phyloP scores from a whole-genome alignment of 768 basidiomycete species.

The Trametopsis cervina region DNA sequence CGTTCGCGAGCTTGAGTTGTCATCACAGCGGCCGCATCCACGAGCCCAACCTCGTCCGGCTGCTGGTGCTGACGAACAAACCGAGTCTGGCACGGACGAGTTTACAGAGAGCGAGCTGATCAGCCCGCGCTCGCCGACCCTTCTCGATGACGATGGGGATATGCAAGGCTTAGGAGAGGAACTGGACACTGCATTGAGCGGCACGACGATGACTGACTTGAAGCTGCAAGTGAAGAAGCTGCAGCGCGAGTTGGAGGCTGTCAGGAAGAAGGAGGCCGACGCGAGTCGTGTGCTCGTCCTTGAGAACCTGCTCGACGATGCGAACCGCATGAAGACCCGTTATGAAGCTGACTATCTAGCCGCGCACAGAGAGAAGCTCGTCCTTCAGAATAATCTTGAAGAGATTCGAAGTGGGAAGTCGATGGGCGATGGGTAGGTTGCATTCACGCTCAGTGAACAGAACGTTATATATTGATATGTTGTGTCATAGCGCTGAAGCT shows the following conservation, averaged over 20 bases:
- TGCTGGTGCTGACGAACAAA: slow-evolving; percentile 3
- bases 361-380: slow-evolving; percentile 76
- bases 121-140: slow-evolving; percentile 6
- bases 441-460: neutral
- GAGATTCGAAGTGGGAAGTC: slow-evolving; percentile 86
- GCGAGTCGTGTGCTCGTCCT: slow-evolving; percentile 74
- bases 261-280: slow-evolving; percentile 70
- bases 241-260: slow-evolving; percentile 70
- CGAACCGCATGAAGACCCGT: slow-evolving; percentile 81
- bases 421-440: slow-evolving; percentile 67
- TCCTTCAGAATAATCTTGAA: slow-evolving; percentile 76
- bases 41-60: slow-evolving; percentile 13
- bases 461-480: no score
- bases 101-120: slow-evolving; percentile 24
- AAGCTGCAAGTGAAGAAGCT: slow-evolving; percentile 83
- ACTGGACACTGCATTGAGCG: slow-evolving; percentile 78
- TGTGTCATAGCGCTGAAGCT: slow-evolving; percentile 75
- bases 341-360: slow-evolving; percentile 86
- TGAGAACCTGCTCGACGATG: slow-evolving; percentile 87
- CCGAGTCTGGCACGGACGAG: slow-evolving; percentile 26
- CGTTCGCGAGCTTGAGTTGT: slow-evolving; percentile 79
- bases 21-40: slow-evolving; percentile 41
- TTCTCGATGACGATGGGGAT: slow-evolving; percentile 35
- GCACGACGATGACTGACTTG: slow-evolving; percentile 86
- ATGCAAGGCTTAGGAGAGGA: slow-evolving; percentile 72